Conservation (phyloP, 2,329 filamentous ascomycete genomes). For the Pseudogymnoascus sp. region DNA sequence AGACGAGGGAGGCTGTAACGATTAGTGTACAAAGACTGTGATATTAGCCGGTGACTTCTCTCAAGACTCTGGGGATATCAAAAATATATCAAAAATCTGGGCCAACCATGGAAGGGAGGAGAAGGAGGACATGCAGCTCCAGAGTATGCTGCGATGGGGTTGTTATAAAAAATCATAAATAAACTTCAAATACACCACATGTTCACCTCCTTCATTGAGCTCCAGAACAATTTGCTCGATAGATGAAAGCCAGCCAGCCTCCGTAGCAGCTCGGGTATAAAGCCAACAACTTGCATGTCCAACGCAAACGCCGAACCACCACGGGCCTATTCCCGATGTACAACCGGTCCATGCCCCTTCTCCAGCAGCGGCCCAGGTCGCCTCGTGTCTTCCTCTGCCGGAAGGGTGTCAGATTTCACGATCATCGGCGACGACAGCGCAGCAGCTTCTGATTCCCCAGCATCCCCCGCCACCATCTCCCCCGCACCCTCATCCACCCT, state of each 20-base stretch:
- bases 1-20: conserved; percentile 20
- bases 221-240: background rate
- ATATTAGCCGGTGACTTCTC: conserved; percentile 12
- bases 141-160: background rate
- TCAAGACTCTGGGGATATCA: background rate
- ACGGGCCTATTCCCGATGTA: conserved; percentile 3
- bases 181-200: background rate
- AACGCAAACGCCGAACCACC: background rate
- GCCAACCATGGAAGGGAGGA: background rate
- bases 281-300: background rate
- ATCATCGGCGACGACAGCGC: no score
- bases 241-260: background rate
- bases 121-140: background rate
- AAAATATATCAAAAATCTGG: background rate
- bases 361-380: conserved; percentile 19
- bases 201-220: background rate
- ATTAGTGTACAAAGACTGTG: background rate
- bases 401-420: background rate
- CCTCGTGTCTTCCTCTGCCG: conserved; percentile 12
- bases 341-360: conserved; percentile 24
- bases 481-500: background rate
- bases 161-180: background rate
- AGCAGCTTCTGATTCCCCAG: no score
- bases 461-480: background rate
- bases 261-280: background rate